Percentiles rank a stretch among this genome's conserved stretches.
Evolutionary conservation across 208 protist genomes (phyloP).

Genomic region (Porcisia hertigi): DNA sequence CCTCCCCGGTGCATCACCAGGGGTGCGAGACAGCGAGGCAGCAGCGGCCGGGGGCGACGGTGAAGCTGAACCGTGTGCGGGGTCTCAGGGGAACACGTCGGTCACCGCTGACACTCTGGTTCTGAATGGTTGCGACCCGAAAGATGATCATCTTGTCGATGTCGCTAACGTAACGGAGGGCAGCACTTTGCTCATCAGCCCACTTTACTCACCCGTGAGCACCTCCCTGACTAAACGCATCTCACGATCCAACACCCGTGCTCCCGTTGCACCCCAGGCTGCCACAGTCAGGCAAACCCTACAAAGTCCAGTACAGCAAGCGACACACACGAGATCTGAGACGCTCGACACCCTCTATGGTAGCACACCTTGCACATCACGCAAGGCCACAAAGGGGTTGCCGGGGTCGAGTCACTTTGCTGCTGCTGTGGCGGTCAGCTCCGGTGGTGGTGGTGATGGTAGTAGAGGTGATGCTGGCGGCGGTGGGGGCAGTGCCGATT

Average conservation of each 20-base stretch:
- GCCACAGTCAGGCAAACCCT: not conserved
- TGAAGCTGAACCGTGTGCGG: no score
- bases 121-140: not conserved
- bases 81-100: not conserved
- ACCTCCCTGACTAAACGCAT: slow-evolving; percentile 18
- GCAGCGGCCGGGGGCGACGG: not conserved
- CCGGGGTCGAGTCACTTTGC: not conserved
- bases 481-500: not conserved
- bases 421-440: not conserved
- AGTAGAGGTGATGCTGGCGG: not conserved
- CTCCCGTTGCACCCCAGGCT: not conserved
- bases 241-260: slow-evolving; percentile 4
- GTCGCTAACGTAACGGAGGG: not conserved
- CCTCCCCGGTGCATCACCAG: not conserved
- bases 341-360: not conserved
- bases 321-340: not conserved
- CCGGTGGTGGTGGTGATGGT: not conserved
- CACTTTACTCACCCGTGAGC: slow-evolving; percentile 19
- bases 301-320: not conserved
- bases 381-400: not conserved
- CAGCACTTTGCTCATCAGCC: slow-evolving; percentile 3
- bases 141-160: not conserved
- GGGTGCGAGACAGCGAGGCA: not conserved
- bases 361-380: not conserved
- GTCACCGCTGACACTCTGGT: slow-evolving; percentile 12